Percentiles rank a stretch among this genome's conserved stretches.
phyloP scores from a whole-genome alignment of 352 stramenopile species.

The Pythium utonaiense region DNA sequence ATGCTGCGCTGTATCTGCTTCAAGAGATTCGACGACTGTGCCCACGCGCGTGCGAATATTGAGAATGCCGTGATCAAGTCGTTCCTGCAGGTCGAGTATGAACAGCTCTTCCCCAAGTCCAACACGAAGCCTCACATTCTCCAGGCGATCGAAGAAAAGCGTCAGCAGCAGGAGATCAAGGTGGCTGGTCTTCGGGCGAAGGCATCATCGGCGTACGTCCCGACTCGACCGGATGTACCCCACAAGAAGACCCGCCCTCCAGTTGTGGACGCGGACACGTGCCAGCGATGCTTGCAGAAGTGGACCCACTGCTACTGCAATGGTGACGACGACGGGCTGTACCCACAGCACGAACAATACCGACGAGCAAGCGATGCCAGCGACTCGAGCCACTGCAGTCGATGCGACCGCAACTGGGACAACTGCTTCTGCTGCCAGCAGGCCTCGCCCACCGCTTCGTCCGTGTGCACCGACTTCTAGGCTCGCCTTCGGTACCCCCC shows the following conservation, averaged over 20 bases:
- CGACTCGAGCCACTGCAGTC: conserved; percentile 63
- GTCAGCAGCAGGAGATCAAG: conserved; percentile 64
- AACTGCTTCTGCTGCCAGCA: conserved; percentile 76
- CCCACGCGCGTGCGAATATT: conserved; percentile 62
- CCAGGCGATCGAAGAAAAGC: conserved; percentile 66
- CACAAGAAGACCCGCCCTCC: conserved; percentile 30
- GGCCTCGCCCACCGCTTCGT: conserved; percentile 61
- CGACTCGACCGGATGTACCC: conserved; percentile 27
- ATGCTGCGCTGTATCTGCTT: conserved; percentile 71
- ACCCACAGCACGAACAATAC: conserved; percentile 25
- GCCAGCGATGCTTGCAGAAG: conserved; percentile 72
- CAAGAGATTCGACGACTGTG: conserved; percentile 63
- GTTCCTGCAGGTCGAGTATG: conserved; percentile 75
- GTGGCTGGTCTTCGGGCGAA: conserved; percentile 54
- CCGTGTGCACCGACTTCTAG: conserved; percentile 57
- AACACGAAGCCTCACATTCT: conserved; percentile 52
- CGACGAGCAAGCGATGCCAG: conserved; percentile 47
- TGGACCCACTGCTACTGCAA: conserved; percentile 89
- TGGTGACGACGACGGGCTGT: conserved; percentile 71
- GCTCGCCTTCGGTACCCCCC: not conserved
- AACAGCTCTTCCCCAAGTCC: conserved; percentile 48
- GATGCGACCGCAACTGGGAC: conserved; percentile 65
- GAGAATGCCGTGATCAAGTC: conserved; percentile 67
- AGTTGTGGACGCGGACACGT: conserved; percentile 68
- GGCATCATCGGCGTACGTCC: conserved; percentile 38